These are phyloP conservation scores for Catenaria anguillulae DNA, from an alignment of 371 early-diverging fungal genomes.

Conservation along the genomic window DNA sequence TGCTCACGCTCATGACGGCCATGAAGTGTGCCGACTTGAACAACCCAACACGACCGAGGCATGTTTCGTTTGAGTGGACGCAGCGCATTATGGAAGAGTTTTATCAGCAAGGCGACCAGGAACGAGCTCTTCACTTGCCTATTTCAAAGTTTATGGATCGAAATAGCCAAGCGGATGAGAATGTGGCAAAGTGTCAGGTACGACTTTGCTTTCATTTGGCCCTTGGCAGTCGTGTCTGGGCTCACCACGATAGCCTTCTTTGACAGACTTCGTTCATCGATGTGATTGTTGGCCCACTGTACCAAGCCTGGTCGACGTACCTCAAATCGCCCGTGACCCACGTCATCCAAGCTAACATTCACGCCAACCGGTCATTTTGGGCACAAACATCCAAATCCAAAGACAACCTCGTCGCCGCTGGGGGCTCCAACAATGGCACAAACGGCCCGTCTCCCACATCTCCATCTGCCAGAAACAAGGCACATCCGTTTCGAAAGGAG, in stretches of 20 bases:
- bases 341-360: not conserved
- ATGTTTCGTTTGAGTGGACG: conserved; percentile 25
- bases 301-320: conserved; percentile 19
- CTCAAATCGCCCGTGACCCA: not conserved
- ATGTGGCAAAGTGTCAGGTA: conserved; percentile 27
- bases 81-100: conserved; percentile 36
- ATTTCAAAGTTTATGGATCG: conserved; percentile 35
- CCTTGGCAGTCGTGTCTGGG: too few relatives aligned
- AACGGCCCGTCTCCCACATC: too few relatives aligned
- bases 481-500: not conserved
- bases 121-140: conserved; percentile 11
- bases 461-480: not conserved
- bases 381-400: not conserved
- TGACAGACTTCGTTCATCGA: conserved; percentile 22
- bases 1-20: conserved; percentile 26
- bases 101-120: conserved; percentile 32
- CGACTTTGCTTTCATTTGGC: conserved; percentile 8
- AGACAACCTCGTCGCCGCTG: not conserved
- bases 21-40: conserved; percentile 37
- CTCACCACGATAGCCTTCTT: not conserved
- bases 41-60: conserved; percentile 29
- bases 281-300: conserved; percentile 32
- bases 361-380: not conserved
- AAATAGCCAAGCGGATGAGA: conserved; percentile 14
- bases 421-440: conserved; percentile 23